A percentile compares a stretch with the other conserved stretches of the same genome.
phyloP scores from a whole-genome alignment of 2,329 filamentous ascomycete genomes.

The Cordyceps tenuipes region DNA sequence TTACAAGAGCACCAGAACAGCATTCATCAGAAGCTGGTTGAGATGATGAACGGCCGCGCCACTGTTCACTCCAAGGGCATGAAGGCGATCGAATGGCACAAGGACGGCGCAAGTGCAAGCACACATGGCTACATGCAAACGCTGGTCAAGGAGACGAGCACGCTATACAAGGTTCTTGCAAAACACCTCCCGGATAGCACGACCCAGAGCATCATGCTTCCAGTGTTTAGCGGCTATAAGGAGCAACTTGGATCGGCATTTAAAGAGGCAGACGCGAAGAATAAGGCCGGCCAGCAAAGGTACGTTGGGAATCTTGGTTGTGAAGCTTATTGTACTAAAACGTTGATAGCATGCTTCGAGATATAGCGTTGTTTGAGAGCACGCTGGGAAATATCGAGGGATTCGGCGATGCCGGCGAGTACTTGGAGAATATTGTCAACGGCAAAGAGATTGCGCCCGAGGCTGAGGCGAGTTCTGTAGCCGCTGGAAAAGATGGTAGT shows the following conservation, averaged over 20 bases:
- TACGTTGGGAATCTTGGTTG: constrained; percentile 32
- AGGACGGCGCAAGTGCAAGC: constrained; percentile 24
- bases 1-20: constrained; percentile 84
- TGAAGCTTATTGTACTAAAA: constrained; percentile 1
- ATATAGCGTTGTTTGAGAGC: constrained; percentile 63
- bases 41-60: constrained; percentile 80
- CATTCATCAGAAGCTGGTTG: constrained; percentile 87
- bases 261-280: constrained; percentile 54
- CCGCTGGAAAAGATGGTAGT: constrained; percentile 15
- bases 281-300: constrained; percentile 62
- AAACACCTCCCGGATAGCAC: constrained; percentile 73
- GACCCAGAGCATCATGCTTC: constrained; percentile 74
- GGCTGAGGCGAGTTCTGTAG: neutral
- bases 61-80: constrained; percentile 66
- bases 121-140: constrained; percentile 77
- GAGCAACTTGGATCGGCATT: constrained; percentile 70
- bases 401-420: constrained; percentile 63
- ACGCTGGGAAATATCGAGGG: constrained; percentile 72
- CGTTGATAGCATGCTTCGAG: constrained; percentile 58
- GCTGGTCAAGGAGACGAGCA: constrained; percentile 76
- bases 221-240: constrained; percentile 75
- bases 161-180: constrained; percentile 72
- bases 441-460: constrained; percentile 41
- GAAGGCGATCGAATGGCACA: constrained; percentile 68
- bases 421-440: constrained; percentile 57